Evolutionary conservation across 2,329 filamentous ascomycete genomes (phyloP).

Genomic region (Chaetomiaceae sp.): DNA sequence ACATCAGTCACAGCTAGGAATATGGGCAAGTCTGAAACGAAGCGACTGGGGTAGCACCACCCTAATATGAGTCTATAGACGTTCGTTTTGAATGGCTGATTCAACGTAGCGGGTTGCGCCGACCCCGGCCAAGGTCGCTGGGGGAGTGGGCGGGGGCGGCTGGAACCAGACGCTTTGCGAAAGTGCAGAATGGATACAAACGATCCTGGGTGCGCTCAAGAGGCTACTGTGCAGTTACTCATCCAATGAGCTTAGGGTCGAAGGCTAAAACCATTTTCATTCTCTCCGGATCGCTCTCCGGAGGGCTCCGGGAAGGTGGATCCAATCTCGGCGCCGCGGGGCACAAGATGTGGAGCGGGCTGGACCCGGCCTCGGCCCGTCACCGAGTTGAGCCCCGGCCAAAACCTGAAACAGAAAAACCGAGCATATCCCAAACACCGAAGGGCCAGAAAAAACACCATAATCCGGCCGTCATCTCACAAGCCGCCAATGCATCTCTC

Average conservation of each 20-base stretch:
- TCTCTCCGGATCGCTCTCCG: neutral
- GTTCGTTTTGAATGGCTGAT: no score
- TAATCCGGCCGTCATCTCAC: neutral
- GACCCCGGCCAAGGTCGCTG: no score
- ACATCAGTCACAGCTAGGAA: neutral
- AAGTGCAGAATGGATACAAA: no score
- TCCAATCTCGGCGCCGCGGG: constrained; percentile 9
- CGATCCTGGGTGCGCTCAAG: no score
- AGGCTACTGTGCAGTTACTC: no score
- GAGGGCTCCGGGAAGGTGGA: neutral
- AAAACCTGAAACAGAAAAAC: constrained; percentile 13
- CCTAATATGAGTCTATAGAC: no score
- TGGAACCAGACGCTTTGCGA: no score
- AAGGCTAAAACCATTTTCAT: neutral
- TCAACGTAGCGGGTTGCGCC: no score
- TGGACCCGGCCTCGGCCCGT: constrained; percentile 6
- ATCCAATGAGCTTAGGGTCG: neutral
- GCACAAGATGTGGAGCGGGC: constrained; percentile 9
- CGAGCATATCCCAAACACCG: constrained; percentile 11
- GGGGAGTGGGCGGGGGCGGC: no score
- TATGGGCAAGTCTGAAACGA: no score
- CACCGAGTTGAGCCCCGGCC: constrained; percentile 5
- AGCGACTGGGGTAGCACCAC: no score
- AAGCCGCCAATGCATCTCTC: neutral
- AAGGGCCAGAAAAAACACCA: neutral